Evolutionary conservation across 2,329 filamentous ascomycete genomes (phyloP), one percentile per base, ranked within the genome.

Genomic region (Parastagonospora avenae): DNA sequence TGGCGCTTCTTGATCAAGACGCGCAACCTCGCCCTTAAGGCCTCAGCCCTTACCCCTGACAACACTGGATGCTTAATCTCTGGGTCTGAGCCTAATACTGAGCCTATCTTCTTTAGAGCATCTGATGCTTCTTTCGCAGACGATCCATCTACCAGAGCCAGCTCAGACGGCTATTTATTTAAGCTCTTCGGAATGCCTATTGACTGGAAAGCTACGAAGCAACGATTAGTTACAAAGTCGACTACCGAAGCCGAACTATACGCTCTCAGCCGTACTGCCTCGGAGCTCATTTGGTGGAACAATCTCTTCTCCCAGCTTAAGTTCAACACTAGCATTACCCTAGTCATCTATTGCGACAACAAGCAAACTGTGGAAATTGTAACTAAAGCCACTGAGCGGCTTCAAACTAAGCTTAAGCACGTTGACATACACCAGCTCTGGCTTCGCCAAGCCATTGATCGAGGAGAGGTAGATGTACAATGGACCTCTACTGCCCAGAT

Each of bases 121-220:
- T 47, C 53, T 30, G 59, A 68, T 48, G 55, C 54, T 11, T 50
- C 55, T 5, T 68, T 46, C 48, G 53, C 52, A 1, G 54, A 64
- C 32, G n/a, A 68, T 30, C 2, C n/a, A n/a, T n/a, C 15, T 8
- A 33, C 40, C 7, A 57, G 50, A 1, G 44, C 46, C n/a, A 57
- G 49, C 45, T 58, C 56, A 14, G 30, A 66, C 36, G 63, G 61
- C 16, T 67, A 55, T 36, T 12, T 63, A 29, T 63, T 68, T 46
- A 24, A 36, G 9, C 57, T 68, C 11, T 67, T 51, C 35, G 46
- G 52, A 7, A 28, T 46, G n/a, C 50, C 50, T 12, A 53, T 66
- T 29, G 48, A 54, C 38, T 58, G 42, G 48, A 58, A 58, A 43
- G 45, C 51, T 8, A 55, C 51, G 1, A 2, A 50, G 11, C 48